These are phyloP conservation scores for Dicorynia guianensis DNA, from an alignment of 306 rosid genomes.

Conservation along the genomic window DNA sequence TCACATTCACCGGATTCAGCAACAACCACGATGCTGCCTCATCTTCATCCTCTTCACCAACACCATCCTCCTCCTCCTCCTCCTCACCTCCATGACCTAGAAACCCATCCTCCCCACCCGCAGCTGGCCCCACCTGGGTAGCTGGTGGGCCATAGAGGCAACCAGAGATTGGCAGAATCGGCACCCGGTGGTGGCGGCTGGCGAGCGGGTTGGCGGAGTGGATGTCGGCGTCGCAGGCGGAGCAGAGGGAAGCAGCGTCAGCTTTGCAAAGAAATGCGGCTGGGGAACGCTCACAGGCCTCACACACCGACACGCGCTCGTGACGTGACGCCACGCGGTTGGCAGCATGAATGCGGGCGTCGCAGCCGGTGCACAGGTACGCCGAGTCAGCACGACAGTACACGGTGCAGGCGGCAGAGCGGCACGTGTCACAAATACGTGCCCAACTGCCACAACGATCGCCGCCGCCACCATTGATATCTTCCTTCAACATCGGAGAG, in stretches of 20 bases:
- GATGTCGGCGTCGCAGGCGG: slow-evolving; percentile 81
- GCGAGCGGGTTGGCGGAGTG: slow-evolving; percentile 96
- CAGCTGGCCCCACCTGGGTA: slow-evolving; percentile 14
- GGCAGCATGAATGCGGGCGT: slow-evolving; percentile 64
- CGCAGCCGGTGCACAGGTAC: slow-evolving; percentile 67
- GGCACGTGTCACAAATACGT: slow-evolving; percentile 77
- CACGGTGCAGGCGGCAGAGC: slow-evolving; percentile 58
- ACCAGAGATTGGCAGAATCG: slow-evolving; percentile 66
- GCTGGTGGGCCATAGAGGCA: slow-evolving; percentile 44
- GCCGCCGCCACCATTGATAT: slow-evolving; percentile 6
- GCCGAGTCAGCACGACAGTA: slow-evolving; percentile 76
- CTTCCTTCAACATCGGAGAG: slow-evolving; percentile 57
- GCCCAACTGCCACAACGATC: slow-evolving; percentile 46
- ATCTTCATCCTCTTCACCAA: slow-evolving; percentile 65
- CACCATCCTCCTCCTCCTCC: slow-evolving; percentile 51
- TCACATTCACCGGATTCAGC: slow-evolving; percentile 54
- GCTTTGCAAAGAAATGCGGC: slow-evolving; percentile 91
- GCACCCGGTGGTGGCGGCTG: slow-evolving; percentile 92
- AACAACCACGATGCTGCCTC: slow-evolving; percentile 93
- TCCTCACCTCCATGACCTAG: slow-evolving; percentile 41
- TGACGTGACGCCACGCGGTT: slow-evolving; percentile 67
- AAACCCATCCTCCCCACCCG: slow-evolving; percentile 35
- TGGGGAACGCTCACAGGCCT: slow-evolving; percentile 87
- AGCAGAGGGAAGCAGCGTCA: slow-evolving; percentile 85
- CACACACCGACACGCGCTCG: slow-evolving; percentile 89